Evolutionary conservation across 495 filamentous ascomycete species (phyloP), one percentile per base, ranked within the genome.

Genomic region (Aspergillus nanangensis): DNA sequence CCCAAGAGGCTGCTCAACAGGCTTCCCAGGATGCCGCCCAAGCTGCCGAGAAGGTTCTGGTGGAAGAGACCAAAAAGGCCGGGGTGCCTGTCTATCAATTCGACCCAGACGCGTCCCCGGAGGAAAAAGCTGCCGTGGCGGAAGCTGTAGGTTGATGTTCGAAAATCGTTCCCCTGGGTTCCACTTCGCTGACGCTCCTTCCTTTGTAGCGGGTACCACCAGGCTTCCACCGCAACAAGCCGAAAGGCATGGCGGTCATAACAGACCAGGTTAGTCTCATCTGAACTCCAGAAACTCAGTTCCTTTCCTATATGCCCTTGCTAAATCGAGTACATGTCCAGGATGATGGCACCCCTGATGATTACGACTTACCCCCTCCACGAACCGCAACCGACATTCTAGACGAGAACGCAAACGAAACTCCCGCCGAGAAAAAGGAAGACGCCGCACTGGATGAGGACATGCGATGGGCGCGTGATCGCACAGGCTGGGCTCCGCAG

Each of bases 401-500:
- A 10, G 58, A 66, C 5, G 55, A 72, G 21, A 62, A 70, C 11
- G 55, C 68, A 4, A 47, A 60, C 5, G 51, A 50, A 20, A 66
- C 77, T 35, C 74, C 71, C 0, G 71, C 74, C 18, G 56, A 70
- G 10, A 63, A 72, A 9, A 63, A 64, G 24, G 64, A 60, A 5
- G 76, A 78, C 46, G 76, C 74, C 29, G 57, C 71, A 10, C 44
- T 74, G 8, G 56, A 70, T 14, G 81, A 87, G 45, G 81, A 87
- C 31, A 68, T 83, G 53, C 68, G 78, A 45, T 81, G 82, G 69
- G 80, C 80, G n/a, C 81, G 77, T 60, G 74, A 81, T 22, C 78
- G 83, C 41, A 84, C 85, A 2, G 94, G 94, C 29, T 96, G 94
- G 92, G 83, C 83, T 8, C 93, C 94, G 8, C 78, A 81, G 47